These are phyloP conservation scores for Quercus mongolica DNA, from an alignment of 306 rosid species.

Conservation along the genomic window DNA sequence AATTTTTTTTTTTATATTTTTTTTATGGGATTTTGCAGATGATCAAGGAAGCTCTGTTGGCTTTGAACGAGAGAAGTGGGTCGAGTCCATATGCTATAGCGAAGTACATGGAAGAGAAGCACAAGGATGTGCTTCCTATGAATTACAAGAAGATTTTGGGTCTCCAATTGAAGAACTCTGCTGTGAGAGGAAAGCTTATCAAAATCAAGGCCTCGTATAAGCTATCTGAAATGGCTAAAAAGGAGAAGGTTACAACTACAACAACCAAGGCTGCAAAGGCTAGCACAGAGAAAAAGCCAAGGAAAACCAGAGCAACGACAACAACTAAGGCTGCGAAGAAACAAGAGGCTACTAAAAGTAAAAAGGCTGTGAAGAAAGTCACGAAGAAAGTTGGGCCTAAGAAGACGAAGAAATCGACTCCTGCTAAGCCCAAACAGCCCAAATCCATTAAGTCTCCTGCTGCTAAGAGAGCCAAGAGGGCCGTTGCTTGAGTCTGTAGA, in stretches of 20 bases:
- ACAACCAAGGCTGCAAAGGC: constrained; percentile 15
- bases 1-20: not conserved
- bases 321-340: constrained; percentile 25
- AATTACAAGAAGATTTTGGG: constrained; percentile 74
- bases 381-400: constrained; percentile 20
- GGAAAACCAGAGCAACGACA: constrained; percentile 2
- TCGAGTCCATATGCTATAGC: constrained; percentile 91
- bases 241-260: not conserved
- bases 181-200: constrained; percentile 56
- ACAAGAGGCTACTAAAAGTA: constrained; percentile 2
- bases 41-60: constrained; percentile 74
- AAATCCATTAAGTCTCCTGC: constrained; percentile 59
- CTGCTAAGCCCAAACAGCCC: constrained; percentile 75
- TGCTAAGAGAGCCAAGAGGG: constrained; percentile 55
- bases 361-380: constrained; percentile 10
- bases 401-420: constrained; percentile 46
- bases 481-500: constrained; percentile 2
- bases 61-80: constrained; percentile 71
- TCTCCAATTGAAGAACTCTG: constrained; percentile 77
- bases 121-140: constrained; percentile 59
- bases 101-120: constrained; percentile 86
- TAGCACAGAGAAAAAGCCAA: constrained; percentile 18
- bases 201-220: constrained; percentile 85
- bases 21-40: constrained; percentile 39
- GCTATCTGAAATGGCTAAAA: constrained; percentile 41